Evolutionary conservation across 345 rosid genomes (phyloP).

Genomic region (Citrus trifoliata): DNA sequence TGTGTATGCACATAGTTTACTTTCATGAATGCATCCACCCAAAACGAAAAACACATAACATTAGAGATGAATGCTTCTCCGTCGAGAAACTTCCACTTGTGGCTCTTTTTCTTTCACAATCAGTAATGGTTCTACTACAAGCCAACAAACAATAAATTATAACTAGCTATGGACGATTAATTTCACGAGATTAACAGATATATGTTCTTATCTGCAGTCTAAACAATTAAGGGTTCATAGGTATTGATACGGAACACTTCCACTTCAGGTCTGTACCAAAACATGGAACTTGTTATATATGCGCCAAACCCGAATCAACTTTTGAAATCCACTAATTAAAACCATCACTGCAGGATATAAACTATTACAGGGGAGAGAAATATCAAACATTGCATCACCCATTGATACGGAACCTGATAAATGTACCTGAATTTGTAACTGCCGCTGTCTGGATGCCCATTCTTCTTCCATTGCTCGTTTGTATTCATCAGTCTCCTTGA

Average conservation of each 20-base stretch:
- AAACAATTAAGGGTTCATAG: neutral
- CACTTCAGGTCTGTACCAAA: neutral
- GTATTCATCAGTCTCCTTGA: constrained; percentile 83
- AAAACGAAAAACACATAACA: neutral
- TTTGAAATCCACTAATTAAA: neutral
- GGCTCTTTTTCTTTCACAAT: neutral
- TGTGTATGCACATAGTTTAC: neutral
- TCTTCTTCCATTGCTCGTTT: constrained; percentile 79
- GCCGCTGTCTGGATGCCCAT: constrained; percentile 74
- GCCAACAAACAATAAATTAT: neutral
- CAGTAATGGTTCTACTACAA: neutral
- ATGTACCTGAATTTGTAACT: constrained; percentile 68
- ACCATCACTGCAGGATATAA: neutral
- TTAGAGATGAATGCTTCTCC: neutral
- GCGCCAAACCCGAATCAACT: neutral
- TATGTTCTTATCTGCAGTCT: neutral
- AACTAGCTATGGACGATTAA: neutral
- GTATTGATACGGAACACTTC: neutral
- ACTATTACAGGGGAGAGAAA: neutral
- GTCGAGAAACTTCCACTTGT: too few relatives aligned
- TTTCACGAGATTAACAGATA: neutral
- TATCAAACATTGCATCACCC: neutral
- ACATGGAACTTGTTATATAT: neutral
- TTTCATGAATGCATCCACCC: neutral
- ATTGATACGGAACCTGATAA: neutral